Evolutionary conservation across 805 yeast species (phyloP), one percentile per base, ranked within the genome.

Genomic region (Nakazawaea populi): DNA sequence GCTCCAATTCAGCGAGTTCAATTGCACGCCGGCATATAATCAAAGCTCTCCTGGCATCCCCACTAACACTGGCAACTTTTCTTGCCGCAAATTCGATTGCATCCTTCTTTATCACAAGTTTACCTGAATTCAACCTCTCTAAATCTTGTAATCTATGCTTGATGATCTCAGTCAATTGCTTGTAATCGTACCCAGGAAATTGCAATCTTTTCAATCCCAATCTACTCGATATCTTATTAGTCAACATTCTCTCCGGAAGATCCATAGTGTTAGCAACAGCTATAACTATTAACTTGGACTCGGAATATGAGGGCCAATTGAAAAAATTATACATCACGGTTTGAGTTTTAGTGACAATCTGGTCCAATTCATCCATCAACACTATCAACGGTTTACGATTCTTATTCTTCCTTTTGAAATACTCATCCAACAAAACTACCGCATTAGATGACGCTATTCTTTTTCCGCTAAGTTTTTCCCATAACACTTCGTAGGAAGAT

Each of bases 191-290:
- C 3, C 98, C 97, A 1, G 89, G 80, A 61, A 94, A 94, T 66
- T 87, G 88, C 40, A 92, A 77, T 66, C 98, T 79, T 8, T 87
- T 81, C 37, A 91, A 73, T 1, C 99, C 99, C 52, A 94, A 73
- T 57, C 99, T 80, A 1, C 97, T 89, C 0, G 96, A 85, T 4
- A 90, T 86, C 66, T 94, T 94, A 66, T 89, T 92, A 18, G 94
- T 82, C 39, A 94, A 71, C 47, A 84, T 76, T 48, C 97, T 73
- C 63, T 94, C 99, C 0, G 99, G 98, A 45, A 94, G 70, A 69
- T 94, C 98, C 97, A 94, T 90, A 0, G 97, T 91, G 65, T 94
- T 94, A 4, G 98, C 97, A 32, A 94, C 90, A 0, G 98, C 97
- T 41, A 94, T 75, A 2, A 94, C 95, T 47, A 94, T 80, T 47